These are phyloP conservation scores for Termitomyces bulborhizus DNA, from an alignment of 768 basidiomycete species.

Conservation along the genomic window DNA sequence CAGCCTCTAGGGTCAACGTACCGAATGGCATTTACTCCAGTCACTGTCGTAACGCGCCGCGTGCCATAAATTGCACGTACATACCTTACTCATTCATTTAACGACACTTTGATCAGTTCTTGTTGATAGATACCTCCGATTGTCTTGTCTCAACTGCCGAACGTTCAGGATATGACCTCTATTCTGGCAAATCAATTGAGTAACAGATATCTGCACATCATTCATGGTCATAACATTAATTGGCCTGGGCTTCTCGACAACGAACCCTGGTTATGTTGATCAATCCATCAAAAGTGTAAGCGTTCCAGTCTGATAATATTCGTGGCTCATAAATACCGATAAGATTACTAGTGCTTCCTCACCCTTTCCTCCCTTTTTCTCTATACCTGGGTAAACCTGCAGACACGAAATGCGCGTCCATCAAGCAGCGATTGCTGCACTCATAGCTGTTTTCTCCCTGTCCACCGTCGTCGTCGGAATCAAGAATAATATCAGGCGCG, in stretches of 20 bases:
- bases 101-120: background rate
- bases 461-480: conserved; percentile 3
- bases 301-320: background rate
- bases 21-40: background rate
- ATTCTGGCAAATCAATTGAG: too few relatives aligned
- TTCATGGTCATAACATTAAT: background rate
- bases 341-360: background rate
- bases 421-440: background rate
- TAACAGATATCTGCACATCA: background rate
- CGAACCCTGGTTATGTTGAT: background rate
- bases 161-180: background rate
- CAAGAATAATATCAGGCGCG: conserved; percentile 5
- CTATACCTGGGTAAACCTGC: background rate
- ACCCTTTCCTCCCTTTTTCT: too few relatives aligned
- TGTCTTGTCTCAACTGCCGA: background rate
- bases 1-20: background rate
- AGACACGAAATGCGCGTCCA: background rate
- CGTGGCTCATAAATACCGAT: background rate
- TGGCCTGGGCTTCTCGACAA: background rate
- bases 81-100: background rate
- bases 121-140: background rate
- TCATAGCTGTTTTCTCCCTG: conserved; percentile 1
- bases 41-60: background rate
- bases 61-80: background rate
- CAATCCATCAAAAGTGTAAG: background rate